phyloP scores from a whole-genome alignment of 495 filamentous ascomycete species.

The Penicillium roqueforti region DNA sequence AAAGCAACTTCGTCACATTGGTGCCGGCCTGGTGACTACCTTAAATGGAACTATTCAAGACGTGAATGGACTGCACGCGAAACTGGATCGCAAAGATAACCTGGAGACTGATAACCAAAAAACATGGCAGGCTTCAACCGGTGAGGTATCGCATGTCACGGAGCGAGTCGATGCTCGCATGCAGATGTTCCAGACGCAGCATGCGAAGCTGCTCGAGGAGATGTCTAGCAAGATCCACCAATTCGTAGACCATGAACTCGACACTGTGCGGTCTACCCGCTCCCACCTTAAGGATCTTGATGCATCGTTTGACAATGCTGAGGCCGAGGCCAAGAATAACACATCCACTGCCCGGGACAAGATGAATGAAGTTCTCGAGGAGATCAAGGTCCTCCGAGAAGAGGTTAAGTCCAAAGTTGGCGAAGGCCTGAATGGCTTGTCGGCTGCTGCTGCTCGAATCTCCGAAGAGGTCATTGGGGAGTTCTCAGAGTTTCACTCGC shows the following conservation, averaged over 20 bases:
- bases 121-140: slow-evolving; percentile 72
- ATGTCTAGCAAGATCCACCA: slow-evolving; percentile 65
- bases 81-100: slow-evolving; percentile 75
- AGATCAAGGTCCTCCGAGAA: slow-evolving; percentile 82
- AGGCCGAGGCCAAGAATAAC: slow-evolving; percentile 62
- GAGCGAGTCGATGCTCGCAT: slow-evolving; percentile 68
- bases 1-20: slow-evolving; percentile 63
- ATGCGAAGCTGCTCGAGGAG: slow-evolving; percentile 60
- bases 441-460: slow-evolving; percentile 79
- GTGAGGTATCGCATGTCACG: slow-evolving; percentile 69
- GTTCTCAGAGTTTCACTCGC: slow-evolving; percentile 71
- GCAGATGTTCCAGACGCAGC: slow-evolving; percentile 61
- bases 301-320: slow-evolving; percentile 58
- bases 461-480: slow-evolving; percentile 88
- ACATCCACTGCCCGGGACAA: slow-evolving; percentile 70
- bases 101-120: slow-evolving; percentile 75
- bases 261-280: slow-evolving; percentile 61
- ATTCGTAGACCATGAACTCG: slow-evolving; percentile 69
- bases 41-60: slow-evolving; percentile 73
- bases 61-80: slow-evolving; percentile 73
- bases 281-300: slow-evolving; percentile 64
- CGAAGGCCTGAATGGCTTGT: slow-evolving; percentile 78
- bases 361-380: slow-evolving; percentile 87
- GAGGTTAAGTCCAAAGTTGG: slow-evolving; percentile 82
- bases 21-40: slow-evolving; percentile 68